A percentile compares a stretch with the other conserved stretches of the same genome.
These are phyloP conservation scores for Naganishia antarctica DNA, from an alignment of 768 basidiomycete species.

Conservation along the genomic window DNA sequence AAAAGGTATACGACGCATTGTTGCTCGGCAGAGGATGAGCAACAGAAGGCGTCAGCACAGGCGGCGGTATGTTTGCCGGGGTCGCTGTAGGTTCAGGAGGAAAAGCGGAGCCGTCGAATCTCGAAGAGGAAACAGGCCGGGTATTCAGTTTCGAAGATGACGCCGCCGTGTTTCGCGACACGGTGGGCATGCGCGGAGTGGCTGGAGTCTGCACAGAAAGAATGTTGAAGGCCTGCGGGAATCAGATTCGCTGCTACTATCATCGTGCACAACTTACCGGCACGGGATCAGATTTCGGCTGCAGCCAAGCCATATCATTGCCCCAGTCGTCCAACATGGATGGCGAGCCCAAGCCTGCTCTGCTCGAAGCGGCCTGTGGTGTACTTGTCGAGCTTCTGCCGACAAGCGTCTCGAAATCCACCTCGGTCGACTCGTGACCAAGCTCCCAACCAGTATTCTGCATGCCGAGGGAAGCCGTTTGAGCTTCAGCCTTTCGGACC, in stretches of 20 bases:
- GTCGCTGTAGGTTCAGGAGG: constrained; percentile 2
- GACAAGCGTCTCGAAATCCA: constrained; percentile 62
- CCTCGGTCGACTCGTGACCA: constrained; percentile 48
- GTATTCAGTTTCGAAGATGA: constrained; percentile 37
- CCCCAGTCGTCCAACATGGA: constrained; percentile 37
- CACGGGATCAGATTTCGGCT: background rate
- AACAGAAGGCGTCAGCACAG: constrained; percentile 6
- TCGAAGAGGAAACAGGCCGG: constrained; percentile 38
- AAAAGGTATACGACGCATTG: background rate
- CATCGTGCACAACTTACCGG: constrained; percentile 28
- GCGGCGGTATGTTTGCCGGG: constrained; percentile 13
- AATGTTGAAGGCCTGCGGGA: background rate
- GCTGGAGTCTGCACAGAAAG: constrained; percentile 11
- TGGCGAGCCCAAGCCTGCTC: background rate
- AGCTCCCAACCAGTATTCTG: constrained; percentile 45
- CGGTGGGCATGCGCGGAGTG: constrained; percentile 14
- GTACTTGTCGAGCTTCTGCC: constrained; percentile 17
- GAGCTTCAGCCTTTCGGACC: constrained; percentile 82
- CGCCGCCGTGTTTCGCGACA: constrained; percentile 9
- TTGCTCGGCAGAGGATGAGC: constrained; percentile 16
- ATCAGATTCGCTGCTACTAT: background rate
- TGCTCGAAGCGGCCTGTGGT: constrained; percentile 2
- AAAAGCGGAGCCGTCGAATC: constrained; percentile 43
- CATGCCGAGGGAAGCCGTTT: constrained; percentile 36
- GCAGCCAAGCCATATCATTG: constrained; percentile 34